phyloP scores from a whole-genome alignment of 495 filamentous ascomycete species.

The Lophiotrema nucula region DNA sequence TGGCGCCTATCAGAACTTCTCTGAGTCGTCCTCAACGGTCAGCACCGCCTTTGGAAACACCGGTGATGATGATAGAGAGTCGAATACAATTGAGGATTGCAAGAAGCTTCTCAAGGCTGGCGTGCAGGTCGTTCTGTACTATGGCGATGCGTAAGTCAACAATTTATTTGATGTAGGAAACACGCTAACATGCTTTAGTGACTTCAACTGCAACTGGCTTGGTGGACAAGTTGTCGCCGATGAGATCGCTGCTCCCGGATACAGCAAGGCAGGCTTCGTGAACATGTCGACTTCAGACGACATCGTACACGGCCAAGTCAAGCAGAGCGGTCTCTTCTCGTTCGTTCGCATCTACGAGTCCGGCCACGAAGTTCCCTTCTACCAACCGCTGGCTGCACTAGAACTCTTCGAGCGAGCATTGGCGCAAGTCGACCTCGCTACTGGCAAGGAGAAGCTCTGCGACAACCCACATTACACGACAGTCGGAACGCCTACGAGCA shows the following conservation, averaged over 20 bases:
- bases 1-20: constrained; percentile 59
- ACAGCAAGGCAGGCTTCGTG: constrained; percentile 51
- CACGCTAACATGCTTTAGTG: constrained; percentile 28
- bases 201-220: constrained; percentile 65
- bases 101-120: constrained; percentile 50
- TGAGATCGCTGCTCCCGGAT: constrained; percentile 49
- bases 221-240: constrained; percentile 53
- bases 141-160: constrained; percentile 52
- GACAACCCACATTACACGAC: constrained; percentile 45
- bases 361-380: constrained; percentile 70
- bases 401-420: constrained; percentile 61
- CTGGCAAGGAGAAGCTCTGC: constrained; percentile 46
- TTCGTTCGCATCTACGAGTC: constrained; percentile 54
- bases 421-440: constrained; percentile 58
- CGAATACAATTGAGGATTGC: constrained; percentile 51
- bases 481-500: constrained; percentile 50
- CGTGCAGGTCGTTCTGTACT: constrained; percentile 56
- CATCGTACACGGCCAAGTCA: constrained; percentile 62
- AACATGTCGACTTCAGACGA: constrained; percentile 56
- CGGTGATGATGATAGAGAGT: constrained; percentile 56
- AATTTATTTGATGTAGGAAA: not conserved
- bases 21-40: constrained; percentile 49
- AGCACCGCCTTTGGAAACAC: constrained; percentile 52
- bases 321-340: constrained; percentile 66
- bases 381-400: constrained; percentile 62